Evolutionary conservation across 345 rosid genomes (phyloP).

Genomic region (Geranium brycei): DNA sequence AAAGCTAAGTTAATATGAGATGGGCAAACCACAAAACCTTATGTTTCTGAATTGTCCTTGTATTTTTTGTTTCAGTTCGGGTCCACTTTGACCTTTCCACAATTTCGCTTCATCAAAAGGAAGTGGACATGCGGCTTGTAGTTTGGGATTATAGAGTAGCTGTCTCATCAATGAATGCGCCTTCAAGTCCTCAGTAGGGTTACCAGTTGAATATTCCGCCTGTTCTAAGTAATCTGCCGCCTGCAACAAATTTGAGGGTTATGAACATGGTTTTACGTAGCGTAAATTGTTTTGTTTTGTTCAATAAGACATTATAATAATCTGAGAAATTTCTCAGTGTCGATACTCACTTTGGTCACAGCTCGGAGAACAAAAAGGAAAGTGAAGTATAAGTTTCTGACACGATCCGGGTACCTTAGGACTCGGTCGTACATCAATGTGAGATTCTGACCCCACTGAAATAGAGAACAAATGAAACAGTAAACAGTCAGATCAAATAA

Average conservation of each 20-base stretch:
- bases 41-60: slow-evolving; percentile 85
- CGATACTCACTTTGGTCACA: slow-evolving; percentile 57
- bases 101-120: slow-evolving; percentile 96
- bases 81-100: slow-evolving; percentile 93
- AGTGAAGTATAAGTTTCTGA: slow-evolving; percentile 76
- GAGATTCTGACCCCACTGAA: slow-evolving; percentile 95
- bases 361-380: slow-evolving; percentile 89
- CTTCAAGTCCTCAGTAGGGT: slow-evolving; percentile 67
- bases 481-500: not conserved
- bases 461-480: slow-evolving; percentile 10
- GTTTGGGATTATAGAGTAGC: slow-evolving; percentile 53
- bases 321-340: too few relatives aligned
- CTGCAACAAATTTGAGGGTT: slow-evolving; percentile 24
- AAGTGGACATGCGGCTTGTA: slow-evolving; percentile 83
- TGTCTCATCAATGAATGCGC: slow-evolving; percentile 72
- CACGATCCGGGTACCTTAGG: slow-evolving; percentile 73
- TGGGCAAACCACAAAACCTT: slow-evolving; percentile 28
- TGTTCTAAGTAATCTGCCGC: slow-evolving; percentile 70
- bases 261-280: not conserved
- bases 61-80: slow-evolving; percentile 74
- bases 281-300: not conserved
- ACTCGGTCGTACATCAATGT: slow-evolving; percentile 72
- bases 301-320: not conserved
- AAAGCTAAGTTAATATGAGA: too few relatives aligned
- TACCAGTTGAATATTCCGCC: slow-evolving; percentile 78